Conservation (phyloP, 2,329 filamentous ascomycete genomes). For the Ophiocordyceps unilateralis region DNA sequence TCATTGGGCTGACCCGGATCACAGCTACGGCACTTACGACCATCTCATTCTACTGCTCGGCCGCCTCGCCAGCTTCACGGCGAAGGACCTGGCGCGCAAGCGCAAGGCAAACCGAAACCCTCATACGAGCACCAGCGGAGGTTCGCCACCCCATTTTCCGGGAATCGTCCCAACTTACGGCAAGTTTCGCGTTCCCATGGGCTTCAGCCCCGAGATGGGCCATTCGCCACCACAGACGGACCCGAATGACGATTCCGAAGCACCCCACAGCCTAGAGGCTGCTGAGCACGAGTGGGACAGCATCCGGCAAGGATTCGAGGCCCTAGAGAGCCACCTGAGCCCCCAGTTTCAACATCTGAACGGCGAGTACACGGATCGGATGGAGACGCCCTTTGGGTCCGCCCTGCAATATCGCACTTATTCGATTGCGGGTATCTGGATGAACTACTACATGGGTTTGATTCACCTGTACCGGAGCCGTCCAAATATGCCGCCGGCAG, state of each 20-base stretch:
- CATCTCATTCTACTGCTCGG: slow-evolving; percentile 71
- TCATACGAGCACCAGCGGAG: slow-evolving; percentile 11
- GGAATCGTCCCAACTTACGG: slow-evolving; percentile 38
- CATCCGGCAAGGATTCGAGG: slow-evolving; percentile 53
- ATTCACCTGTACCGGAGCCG: slow-evolving; percentile 72
- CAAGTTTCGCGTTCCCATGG: slow-evolving; percentile 31
- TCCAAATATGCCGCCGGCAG: slow-evolving; percentile 78
- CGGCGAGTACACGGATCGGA: slow-evolving; percentile 44
- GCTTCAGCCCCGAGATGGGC: slow-evolving; percentile 33
- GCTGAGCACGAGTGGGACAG: slow-evolving; percentile 64
- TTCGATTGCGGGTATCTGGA: slow-evolving; percentile 76
- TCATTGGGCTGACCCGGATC: slow-evolving; percentile 8
- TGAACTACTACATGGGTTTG: slow-evolving; percentile 69
- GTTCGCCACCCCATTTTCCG: slow-evolving; percentile 28
- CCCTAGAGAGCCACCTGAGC: slow-evolving; percentile 49
- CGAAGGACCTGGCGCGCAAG: slow-evolving; percentile 65
- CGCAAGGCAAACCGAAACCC: slow-evolving; percentile 33
- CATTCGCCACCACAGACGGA: slow-evolving; percentile 26
- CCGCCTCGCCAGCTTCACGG: slow-evolving; percentile 61
- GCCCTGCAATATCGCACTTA: slow-evolving; percentile 71
- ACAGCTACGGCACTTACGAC: slow-evolving; percentile 73
- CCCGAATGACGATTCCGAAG: slow-evolving; percentile 33
- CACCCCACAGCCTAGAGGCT: slow-evolving; percentile 47
- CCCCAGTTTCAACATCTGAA: slow-evolving; percentile 61
- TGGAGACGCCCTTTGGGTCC: slow-evolving; percentile 60